Percentiles rank a stretch among this genome's conserved stretches.
These are phyloP conservation scores for Eremothecium gossypii DNA, from an alignment of 1,139 yeast genomes.

Conservation along the genomic window DNA sequence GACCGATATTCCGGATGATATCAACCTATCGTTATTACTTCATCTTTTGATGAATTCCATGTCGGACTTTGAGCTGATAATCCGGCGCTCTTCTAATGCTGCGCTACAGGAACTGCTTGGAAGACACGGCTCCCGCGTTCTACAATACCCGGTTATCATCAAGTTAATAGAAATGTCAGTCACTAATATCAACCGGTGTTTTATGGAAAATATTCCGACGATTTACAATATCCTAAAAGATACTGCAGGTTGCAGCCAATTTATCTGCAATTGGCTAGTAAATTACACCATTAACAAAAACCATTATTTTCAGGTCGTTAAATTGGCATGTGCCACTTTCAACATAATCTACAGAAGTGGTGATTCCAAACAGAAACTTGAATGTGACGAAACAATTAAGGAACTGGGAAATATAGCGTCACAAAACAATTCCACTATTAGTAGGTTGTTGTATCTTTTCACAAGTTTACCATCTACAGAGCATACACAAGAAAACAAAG, in stretches of 20 bases:
- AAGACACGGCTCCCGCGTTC: conserved; percentile 41
- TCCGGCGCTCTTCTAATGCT: conserved; percentile 77
- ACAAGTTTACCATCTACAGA: not conserved
- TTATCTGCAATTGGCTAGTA: conserved; percentile 18
- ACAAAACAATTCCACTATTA: not conserved
- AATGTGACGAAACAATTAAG: not conserved
- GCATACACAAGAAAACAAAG: not conserved
- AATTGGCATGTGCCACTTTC: not conserved
- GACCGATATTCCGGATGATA: conserved; percentile 20
- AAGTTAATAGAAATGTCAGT: conserved; percentile 52
- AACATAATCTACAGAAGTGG: not conserved
- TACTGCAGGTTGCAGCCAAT: conserved; percentile 13
- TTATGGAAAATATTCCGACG: conserved; percentile 30
- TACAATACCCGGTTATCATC: conserved; percentile 31
- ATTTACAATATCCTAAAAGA: conserved; percentile 17
- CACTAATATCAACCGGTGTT: conserved; percentile 36
- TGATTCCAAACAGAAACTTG: not conserved
- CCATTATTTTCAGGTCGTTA: conserved; percentile 21
- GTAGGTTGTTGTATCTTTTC: not conserved
- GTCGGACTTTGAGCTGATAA: conserved; percentile 64
- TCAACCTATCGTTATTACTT: conserved; percentile 29
- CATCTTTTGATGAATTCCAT: conserved; percentile 47
- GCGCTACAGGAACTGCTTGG: conserved; percentile 83
- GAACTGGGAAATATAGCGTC: not conserved
- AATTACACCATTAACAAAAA: conserved; percentile 20